These are phyloP conservation scores for Penicillium canescens DNA, from an alignment of 495 filamentous ascomycete genomes.

Conservation along the genomic window DNA sequence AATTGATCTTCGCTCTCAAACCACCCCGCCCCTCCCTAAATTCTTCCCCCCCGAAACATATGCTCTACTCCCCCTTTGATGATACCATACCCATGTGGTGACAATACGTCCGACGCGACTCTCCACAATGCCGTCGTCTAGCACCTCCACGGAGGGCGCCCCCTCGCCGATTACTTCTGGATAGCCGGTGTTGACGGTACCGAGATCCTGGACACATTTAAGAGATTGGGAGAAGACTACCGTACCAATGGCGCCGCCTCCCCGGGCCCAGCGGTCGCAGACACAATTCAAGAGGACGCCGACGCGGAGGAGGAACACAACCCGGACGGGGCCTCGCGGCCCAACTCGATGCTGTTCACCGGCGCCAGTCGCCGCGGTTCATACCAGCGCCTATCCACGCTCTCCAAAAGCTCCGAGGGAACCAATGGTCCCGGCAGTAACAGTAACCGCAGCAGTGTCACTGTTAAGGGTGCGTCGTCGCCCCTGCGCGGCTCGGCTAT, in stretches of 20 bases:
- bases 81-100: conserved; percentile 33
- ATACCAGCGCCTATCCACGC: conserved; percentile 65
- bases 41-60: conserved; percentile 3
- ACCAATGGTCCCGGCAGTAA: conserved; percentile 74
- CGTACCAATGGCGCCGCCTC: conserved; percentile 42
- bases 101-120: conserved; percentile 24
- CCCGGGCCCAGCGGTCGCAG: conserved; percentile 60
- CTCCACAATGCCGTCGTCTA: conserved; percentile 29
- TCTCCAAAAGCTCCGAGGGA: conserved; percentile 56
- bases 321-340: conserved; percentile 44
- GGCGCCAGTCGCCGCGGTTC: conserved; percentile 62
- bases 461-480: conserved; percentile 63
- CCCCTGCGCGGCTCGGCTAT: conserved; percentile 36
- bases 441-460: conserved; percentile 89
- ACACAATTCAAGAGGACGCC: conserved; percentile 81
- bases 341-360: conserved; percentile 47
- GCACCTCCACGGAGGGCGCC: conserved; percentile 47
- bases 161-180: conserved; percentile 98
- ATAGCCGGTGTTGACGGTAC: conserved; percentile 86
- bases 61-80: conserved; percentile 4
- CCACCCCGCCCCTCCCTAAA: conserved; percentile 22
- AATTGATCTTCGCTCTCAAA: conserved; percentile 29
- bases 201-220: conserved; percentile 48
- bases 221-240: conserved; percentile 55
- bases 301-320: conserved; percentile 57